Base-by-base conservation (phyloP, 2,329 filamentous ascomycete genomes). In the Colletotrichum endophyticum region DNA sequence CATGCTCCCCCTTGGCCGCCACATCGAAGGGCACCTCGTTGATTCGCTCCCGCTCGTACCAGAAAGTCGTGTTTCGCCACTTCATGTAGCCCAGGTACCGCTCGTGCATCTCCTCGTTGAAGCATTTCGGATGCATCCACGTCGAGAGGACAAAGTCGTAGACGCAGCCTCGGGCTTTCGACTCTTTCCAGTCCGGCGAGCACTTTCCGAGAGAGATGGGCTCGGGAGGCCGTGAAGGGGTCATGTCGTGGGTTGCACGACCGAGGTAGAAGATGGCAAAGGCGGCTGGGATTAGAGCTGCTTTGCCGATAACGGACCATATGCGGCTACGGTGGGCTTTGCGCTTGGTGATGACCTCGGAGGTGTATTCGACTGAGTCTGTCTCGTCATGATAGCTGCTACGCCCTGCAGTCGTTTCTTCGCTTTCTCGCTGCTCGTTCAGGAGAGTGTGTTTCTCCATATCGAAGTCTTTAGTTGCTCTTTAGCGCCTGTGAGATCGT, bases 151-250 rank as follows among this genome's bases (percentile, higher is more conserved):
- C 44, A 5, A 75, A 72, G 36, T 75, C 73, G 27, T 72, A 75
- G 4, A 75, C 63, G 61, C 73, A 75, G 11, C 69, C 69, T 5
- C 73, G 73, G 16, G 68, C 87, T 2, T 82, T 84, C 15, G 79
- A 83, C 3, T 85, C 81, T 15, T 56, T 30, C 72, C 72, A 74
- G 8, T 74, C 72, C 0, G 72, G 72, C 1, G 72, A 57, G 34
- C 72, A 74, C 12, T 70, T 70, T 3, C 72, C 72, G 8, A 74
- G 32, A 6, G 72, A 74, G 4, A 74, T 34, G 11, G 72, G 72
- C 44, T 74, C 72, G 3, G 72, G 59, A 4, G 44, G 39, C n/a
- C 67, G 27, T 3, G 66, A 44, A 1, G 72, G 59, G 6, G 66
- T 32, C 67, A 70, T 59, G 44, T 70, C 72, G 66, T 61, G 66